Conservation (phyloP, 176 grass and related monocot species). For the Leersia perrieri region DNA sequence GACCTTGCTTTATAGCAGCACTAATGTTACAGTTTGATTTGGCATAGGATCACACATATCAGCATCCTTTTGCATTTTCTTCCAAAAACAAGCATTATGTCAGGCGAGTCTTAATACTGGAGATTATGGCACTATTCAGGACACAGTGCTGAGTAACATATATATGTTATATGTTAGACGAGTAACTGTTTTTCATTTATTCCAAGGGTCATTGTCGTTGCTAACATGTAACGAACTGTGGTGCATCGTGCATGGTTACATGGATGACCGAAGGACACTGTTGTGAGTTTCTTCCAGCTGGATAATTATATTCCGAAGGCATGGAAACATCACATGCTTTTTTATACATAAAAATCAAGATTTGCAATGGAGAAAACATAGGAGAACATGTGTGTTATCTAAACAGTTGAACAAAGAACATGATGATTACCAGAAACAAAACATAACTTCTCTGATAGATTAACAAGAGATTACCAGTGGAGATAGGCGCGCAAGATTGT, state of each 20-base stretch:
- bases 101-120: neutral
- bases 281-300: neutral
- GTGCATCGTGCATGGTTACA: too few relatives aligned
- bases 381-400: neutral
- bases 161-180: neutral
- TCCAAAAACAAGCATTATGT: neutral
- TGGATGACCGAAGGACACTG: neutral
- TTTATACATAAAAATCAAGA: slow-evolving; percentile 1
- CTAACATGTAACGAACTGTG: neutral
- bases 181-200: neutral
- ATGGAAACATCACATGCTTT: neutral
- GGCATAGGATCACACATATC: neutral
- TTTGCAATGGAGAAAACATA: neutral
- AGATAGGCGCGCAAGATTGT: slow-evolving; percentile 33
- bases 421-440: slow-evolving; percentile 5
- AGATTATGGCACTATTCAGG: neutral
- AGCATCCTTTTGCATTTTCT: neutral
- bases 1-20: slow-evolving; percentile 2
- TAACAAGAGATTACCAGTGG: slow-evolving; percentile 39
- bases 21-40: slow-evolving; percentile 9
- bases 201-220: neutral
- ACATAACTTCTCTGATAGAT: slow-evolving; percentile 13
- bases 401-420: neutral
- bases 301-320: neutral
- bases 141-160: slow-evolving; percentile 19